Evolutionary conservation across 2,329 filamentous ascomycete genomes (phyloP), one percentile per base, ranked within the genome.

Genomic region (Penicillium vulpinum): DNA sequence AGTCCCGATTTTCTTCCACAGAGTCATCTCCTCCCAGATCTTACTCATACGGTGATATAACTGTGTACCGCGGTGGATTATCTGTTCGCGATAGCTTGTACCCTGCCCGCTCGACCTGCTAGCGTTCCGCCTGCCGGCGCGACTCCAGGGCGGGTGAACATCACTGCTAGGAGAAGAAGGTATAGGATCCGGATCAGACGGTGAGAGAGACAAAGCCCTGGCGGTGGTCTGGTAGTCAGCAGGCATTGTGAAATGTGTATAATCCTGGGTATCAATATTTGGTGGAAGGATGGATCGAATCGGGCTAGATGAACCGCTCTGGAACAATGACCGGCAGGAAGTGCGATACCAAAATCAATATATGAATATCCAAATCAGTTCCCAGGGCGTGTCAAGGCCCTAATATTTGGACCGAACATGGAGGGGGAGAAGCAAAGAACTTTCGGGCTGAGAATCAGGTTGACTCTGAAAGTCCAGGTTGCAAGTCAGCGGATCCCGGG

Each of bases 1-100:
- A 21, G 87, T 79, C 21, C 87, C 78, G 7, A 85, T 73, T 64
- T 84, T 84, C 73, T 95, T 88, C 54, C 85, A 67, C 1, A 83
- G 62, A 2, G 71, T 76, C 74, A 81, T 73, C 46, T 69, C 69
- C 47, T 68, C 62, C 70, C 75, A 78, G 38, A 74, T 67, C 33
- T 68, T 65, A 38, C 59, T 60, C 10, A 73, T 51, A 8, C 70
- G 70, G 40, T 69, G 70, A 55, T 70, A 73, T 24, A 72, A 53
- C 39, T 66, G 67, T 54, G 73, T 72, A 7, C 70, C 70, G 44
- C 71, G 72, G 28, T 73, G 70, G 51, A 79, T 70, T 16, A 74
- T 61, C 44, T 70, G 70, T 57, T 78, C 75, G 35, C 77, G 71
- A 46, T 75, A 63, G 60, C 66, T 62, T 50, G 67, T 63, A 41